phyloP scores from a whole-genome alignment of 164 flowering plant genomes.

The Pachysandra terminalis region DNA sequence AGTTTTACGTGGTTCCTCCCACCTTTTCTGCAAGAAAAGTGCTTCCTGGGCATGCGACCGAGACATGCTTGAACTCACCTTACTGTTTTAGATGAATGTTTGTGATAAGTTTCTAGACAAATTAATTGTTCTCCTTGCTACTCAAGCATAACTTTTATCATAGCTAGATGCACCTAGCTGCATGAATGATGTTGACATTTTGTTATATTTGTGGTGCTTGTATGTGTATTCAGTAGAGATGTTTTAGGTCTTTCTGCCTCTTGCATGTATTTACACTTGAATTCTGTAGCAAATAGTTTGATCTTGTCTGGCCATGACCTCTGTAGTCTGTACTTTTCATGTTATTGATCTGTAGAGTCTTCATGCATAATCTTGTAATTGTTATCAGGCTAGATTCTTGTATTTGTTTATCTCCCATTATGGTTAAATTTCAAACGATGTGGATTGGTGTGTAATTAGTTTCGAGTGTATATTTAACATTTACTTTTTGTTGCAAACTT shows the following conservation, averaged over 20 bases:
- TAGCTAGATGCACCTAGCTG: background rate
- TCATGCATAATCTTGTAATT: background rate
- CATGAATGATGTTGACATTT: background rate
- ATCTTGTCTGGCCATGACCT: background rate
- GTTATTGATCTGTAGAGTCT: background rate
- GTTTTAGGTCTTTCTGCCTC: background rate
- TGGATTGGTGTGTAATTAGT: background rate
- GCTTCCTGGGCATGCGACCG: constrained; percentile 10
- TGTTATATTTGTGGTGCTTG: background rate
- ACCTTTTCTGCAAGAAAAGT: constrained; percentile 1
- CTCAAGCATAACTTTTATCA: background rate
- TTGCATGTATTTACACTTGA: background rate
- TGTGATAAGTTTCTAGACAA: constrained; percentile 5
- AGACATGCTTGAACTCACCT: constrained; percentile 16
- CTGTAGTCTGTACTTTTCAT: background rate
- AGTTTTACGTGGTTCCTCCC: constrained; percentile 9
- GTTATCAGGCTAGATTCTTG: background rate
- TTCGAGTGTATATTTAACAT: background rate
- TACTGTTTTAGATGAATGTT: constrained; percentile 15
- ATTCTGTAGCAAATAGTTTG: background rate
- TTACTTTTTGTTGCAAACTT: too few species aligned
- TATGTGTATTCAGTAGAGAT: background rate
- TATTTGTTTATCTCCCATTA: background rate
- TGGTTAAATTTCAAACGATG: background rate
- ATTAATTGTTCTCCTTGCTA: background rate